These are phyloP conservation scores for Solanum megistacrolobum DNA, from an alignment of 257 asterid species.

Conservation along the genomic window DNA sequence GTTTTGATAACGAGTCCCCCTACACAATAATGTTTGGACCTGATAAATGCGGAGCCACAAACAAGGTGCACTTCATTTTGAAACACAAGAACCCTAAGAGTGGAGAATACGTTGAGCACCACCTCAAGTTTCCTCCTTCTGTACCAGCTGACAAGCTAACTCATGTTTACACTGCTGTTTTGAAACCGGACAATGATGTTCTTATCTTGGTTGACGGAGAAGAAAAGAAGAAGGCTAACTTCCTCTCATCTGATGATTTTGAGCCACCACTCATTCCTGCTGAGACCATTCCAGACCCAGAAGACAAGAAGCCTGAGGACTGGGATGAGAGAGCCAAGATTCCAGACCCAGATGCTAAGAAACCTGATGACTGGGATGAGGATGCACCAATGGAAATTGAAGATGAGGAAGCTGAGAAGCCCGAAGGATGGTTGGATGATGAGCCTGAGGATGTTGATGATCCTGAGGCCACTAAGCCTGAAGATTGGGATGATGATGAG, in stretches of 20 bases:
- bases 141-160: constrained; percentile 84
- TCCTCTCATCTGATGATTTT: constrained; percentile 63
- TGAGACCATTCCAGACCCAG: constrained; percentile 92
- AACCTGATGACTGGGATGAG: constrained; percentile 98
- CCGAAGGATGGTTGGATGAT: constrained; percentile 97
- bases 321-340: constrained; percentile 95
- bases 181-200: constrained; percentile 66
- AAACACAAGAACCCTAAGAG: constrained; percentile 90
- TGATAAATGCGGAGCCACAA: constrained; percentile 85
- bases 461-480: constrained; percentile 88
- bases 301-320: constrained; percentile 89
- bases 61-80: constrained; percentile 92
- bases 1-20: constrained; percentile 82
- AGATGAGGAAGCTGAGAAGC: constrained; percentile 87
- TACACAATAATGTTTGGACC: constrained; percentile 98
- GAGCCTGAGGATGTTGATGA: constrained; percentile 96
- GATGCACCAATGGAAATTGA: constrained; percentile 82
- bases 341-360: constrained; percentile 83
- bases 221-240: constrained; percentile 76
- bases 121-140: constrained; percentile 90
- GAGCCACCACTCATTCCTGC: constrained; percentile 82
- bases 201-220: constrained; percentile 80
- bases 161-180: constrained; percentile 85
- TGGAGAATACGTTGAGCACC: constrained; percentile 79
- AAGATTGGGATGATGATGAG: constrained; percentile 98